phyloP scores from a whole-genome alignment of 768 basidiomycete species.

The Gymnopilus dilepis region DNA sequence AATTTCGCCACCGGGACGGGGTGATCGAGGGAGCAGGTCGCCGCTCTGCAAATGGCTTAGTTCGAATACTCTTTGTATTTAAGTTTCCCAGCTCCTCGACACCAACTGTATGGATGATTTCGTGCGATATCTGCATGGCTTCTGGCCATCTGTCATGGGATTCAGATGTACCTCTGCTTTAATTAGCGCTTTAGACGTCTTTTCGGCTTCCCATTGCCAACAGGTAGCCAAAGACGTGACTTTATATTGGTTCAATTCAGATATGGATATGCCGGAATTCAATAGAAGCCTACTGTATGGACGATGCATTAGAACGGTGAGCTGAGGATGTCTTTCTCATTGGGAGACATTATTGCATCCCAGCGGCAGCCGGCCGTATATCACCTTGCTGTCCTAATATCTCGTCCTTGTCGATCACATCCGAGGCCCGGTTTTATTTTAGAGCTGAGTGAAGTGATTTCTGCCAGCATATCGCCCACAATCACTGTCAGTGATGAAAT shows the following conservation, averaged over 20 bases:
- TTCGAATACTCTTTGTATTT: not conserved
- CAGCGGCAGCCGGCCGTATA: no score
- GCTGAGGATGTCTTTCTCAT: no score
- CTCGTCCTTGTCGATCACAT: no score
- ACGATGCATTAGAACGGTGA: no score
- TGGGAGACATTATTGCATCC: no score
- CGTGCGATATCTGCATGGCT: not conserved
- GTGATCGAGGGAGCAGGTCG: not conserved
- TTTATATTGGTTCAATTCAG: no score
- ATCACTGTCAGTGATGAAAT: no score
- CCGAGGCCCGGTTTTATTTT: no score
- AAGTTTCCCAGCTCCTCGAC: not conserved
- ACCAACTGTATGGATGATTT: not conserved
- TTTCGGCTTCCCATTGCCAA: not conserved
- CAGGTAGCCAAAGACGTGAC: not conserved
- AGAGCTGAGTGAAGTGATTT: no score
- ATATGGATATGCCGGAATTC: not conserved
- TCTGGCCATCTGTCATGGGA: not conserved
- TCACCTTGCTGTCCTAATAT: no score
- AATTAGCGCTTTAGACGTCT: not conserved
- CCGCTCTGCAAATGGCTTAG: not conserved
- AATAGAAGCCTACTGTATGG: not conserved
- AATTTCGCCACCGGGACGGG: not conserved
- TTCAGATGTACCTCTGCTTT: not conserved
- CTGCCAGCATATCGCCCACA: no score